These are phyloP conservation scores for Phycomyces nitens DNA, from an alignment of 192 early-diverging fungal species.

Conservation along the genomic window DNA sequence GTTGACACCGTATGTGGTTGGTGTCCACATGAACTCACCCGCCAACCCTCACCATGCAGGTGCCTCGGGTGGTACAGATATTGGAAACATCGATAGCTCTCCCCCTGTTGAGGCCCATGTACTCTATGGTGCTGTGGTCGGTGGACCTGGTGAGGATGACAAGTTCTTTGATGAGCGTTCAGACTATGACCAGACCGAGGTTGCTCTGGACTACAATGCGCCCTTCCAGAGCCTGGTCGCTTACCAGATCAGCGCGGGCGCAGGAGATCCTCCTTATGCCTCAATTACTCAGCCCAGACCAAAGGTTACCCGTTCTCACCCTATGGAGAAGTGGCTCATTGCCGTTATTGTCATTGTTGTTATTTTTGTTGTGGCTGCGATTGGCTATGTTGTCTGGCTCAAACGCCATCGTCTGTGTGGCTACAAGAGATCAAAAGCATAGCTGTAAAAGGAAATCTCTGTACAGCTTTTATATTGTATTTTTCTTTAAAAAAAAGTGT, in stretches of 20 bases:
- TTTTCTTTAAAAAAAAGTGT: too few relatives aligned
- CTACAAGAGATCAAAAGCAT: conserved; percentile 6
- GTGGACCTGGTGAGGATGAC: conserved; percentile 55
- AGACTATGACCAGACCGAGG: conserved; percentile 49
- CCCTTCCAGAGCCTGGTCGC: conserved; percentile 49
- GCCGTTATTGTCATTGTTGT: conserved; percentile 47
- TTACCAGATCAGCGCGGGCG: conserved; percentile 43
- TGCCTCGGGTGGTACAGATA: conserved; percentile 49
- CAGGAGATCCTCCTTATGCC: conserved; percentile 44
- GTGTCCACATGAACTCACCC: conserved; percentile 56
- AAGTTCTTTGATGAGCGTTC: conserved; percentile 42
- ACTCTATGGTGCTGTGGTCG: conserved; percentile 55
- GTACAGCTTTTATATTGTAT: too few relatives aligned
- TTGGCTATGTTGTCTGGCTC: conserved; percentile 10
- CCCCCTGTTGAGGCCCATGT: conserved; percentile 36
- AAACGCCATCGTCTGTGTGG: conserved; percentile 14
- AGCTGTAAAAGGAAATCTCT: too few relatives aligned
- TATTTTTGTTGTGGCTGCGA: conserved; percentile 30
- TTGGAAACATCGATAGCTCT: conserved; percentile 31
- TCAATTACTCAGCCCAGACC: conserved; percentile 45
- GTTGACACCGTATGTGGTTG: conserved; percentile 52
- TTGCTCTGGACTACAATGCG: conserved; percentile 54
- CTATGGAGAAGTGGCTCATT: conserved; percentile 44
- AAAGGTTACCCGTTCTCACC: conserved; percentile 24
- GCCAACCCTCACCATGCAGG: conserved; percentile 55